These are phyloP conservation scores for Clavispora santaluciae DNA, from an alignment of 805 yeast genomes.

Conservation along the genomic window DNA sequence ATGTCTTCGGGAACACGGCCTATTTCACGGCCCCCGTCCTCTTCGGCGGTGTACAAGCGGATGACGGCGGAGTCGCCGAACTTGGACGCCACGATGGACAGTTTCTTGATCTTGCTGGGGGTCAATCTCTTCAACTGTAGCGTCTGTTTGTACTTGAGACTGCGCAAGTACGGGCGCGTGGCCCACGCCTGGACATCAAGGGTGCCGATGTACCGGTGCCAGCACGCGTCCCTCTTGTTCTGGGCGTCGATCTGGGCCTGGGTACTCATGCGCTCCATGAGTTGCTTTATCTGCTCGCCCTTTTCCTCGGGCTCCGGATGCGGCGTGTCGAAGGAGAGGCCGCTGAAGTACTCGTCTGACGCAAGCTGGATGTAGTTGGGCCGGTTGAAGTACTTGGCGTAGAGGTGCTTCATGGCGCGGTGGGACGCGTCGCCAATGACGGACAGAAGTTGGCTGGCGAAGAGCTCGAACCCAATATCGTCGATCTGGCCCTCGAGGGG, in stretches of 20 bases:
- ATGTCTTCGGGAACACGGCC: slow-evolving; percentile 73
- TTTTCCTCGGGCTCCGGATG: not conserved
- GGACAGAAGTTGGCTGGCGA: slow-evolving; percentile 11
- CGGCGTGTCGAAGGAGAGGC: slow-evolving; percentile 5
- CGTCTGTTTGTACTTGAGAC: slow-evolving; percentile 41
- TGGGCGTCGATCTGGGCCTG: slow-evolving; percentile 7
- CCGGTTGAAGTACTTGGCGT: slow-evolving; percentile 12
- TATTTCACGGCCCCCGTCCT: slow-evolving; percentile 48
- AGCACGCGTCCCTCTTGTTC: slow-evolving; percentile 8
- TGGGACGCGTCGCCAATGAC: slow-evolving; percentile 12
- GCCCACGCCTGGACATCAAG: slow-evolving; percentile 65
- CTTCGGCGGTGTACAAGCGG: slow-evolving; percentile 24
- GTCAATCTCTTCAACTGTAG: slow-evolving; percentile 33
- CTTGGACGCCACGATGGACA: slow-evolving; percentile 14
- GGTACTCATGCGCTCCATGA: slow-evolving; percentile 8
- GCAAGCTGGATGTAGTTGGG: slow-evolving; percentile 17
- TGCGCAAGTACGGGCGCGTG: slow-evolving; percentile 55
- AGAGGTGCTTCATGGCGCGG: slow-evolving; percentile 5
- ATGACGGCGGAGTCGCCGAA: slow-evolving; percentile 29
- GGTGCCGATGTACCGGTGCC: slow-evolving; percentile 53
- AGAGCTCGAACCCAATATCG: slow-evolving; percentile 13
- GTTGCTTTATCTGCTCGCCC: slow-evolving; percentile 6
- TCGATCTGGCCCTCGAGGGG: too few species aligned
- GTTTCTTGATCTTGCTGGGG: slow-evolving; percentile 21
- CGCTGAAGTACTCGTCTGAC: slow-evolving; percentile 13